Evolutionary conservation across 83 land plant genomes (phyloP), one percentile per base, ranked within the genome.

Genomic region (Larix sibirica): DNA sequence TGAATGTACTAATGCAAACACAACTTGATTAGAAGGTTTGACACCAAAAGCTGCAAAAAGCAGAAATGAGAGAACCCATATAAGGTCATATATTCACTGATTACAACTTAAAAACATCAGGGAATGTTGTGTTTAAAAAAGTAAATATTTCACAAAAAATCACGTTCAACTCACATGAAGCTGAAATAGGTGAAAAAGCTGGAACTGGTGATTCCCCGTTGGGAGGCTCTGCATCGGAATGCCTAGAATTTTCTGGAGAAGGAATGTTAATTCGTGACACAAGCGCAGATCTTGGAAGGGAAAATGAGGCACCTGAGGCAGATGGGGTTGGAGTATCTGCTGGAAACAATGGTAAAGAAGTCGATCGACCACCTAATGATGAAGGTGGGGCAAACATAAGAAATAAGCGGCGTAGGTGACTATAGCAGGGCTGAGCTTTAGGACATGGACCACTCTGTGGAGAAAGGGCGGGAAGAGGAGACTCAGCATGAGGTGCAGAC

Each of bases 181-280:
- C 83, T 54, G 58, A 54, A 54, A 54, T 54, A 54, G 24, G 44
- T 54, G 58, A 54, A 75, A n/a, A 75, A 10, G n/a, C 36, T 33
- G 85, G 33, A 62, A 85, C 62, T 26, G 75, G 16, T 7, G 83
- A 79, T 33, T 3, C 54, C 50, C 6, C 13, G 17, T 73, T 63
- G 33, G 83, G 83, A 81, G 81, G 82, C 33, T 70, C 81, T 33
- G 44, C 38, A 68, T 60, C 63, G 62, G 67, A 70, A n/a, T 31
- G 73, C 12, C 86, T 83, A 33, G 89, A 89, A 50, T 89, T 82
- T 16, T 70, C 82, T 64, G 54, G 83, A 89, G 77, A 81, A 54
- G 85, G 70, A 76, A 83, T 84, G 78, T 47, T 62, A 2, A 87
- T 86, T 79, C 60, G 56, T 56, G 85, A 91, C 77, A 87, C 38